These are phyloP conservation scores for Acrocalymma vagum DNA, from an alignment of 2,329 filamentous ascomycete species.

Conservation along the genomic window DNA sequence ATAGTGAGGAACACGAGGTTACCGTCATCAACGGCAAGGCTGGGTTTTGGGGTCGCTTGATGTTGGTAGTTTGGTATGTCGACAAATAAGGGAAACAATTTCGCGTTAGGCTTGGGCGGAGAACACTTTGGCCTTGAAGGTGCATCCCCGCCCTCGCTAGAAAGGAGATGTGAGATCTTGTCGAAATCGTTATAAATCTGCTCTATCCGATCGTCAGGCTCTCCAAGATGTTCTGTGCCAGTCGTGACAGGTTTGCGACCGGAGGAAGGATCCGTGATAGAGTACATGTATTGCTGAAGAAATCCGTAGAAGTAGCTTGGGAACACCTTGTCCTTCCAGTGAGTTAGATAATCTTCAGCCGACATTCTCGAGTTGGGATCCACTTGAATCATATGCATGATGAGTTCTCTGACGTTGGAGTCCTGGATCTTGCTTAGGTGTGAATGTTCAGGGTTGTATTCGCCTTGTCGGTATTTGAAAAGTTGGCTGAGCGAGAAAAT, in stretches of 20 bases:
- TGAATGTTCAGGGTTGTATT: slow-evolving; percentile 86
- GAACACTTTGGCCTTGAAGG: slow-evolving; percentile 40
- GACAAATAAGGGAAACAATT: slow-evolving; percentile 80
- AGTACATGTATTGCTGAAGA: slow-evolving; percentile 95
- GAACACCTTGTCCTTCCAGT: slow-evolving; percentile 92
- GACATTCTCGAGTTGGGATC: slow-evolving; percentile 92
- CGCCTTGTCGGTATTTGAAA: slow-evolving; percentile 90
- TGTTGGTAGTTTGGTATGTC: slow-evolving; percentile 88
- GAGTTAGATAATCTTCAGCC: slow-evolving; percentile 91
- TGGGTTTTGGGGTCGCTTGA: slow-evolving; percentile 67
- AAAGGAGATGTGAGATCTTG: slow-evolving; percentile 95
- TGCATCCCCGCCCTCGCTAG: slow-evolving; percentile 68
- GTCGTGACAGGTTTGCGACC: slow-evolving; percentile 77
- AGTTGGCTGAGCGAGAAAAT: slow-evolving; percentile 98
- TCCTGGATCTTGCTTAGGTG: slow-evolving; percentile 89
- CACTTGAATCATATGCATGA: slow-evolving; percentile 94
- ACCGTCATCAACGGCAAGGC: slow-evolving; percentile 80
- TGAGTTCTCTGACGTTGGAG: slow-evolving; percentile 84
- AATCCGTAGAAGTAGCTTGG: slow-evolving; percentile 98
- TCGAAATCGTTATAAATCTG: slow-evolving; percentile 94
- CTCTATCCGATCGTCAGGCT: slow-evolving; percentile 93
- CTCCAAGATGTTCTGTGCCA: slow-evolving; percentile 75
- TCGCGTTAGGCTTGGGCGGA: slow-evolving; percentile 54
- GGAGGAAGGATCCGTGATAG: slow-evolving; percentile 89
- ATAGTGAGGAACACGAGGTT: slow-evolving; percentile 91